Evolutionary conservation across 768 basidiomycete species (phyloP).

Genomic region (Crucibulum laeve): DNA sequence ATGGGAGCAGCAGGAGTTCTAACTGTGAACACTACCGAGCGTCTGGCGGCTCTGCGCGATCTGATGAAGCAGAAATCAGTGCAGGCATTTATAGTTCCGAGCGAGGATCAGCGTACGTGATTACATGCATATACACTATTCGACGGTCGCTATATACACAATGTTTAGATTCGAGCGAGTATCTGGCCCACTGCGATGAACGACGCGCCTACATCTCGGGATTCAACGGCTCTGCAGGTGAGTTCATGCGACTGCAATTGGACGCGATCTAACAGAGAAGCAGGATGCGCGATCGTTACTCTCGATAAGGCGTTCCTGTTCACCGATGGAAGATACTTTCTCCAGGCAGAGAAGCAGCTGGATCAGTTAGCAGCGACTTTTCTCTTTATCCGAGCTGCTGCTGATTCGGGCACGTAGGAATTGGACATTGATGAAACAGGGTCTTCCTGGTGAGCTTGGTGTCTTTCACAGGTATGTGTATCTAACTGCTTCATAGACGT

Average conservation of each 20-base stretch:
- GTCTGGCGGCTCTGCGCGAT: conserved; percentile 60
- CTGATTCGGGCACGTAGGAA: conserved; percentile 41
- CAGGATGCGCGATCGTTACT: conserved; percentile 15
- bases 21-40: conserved; percentile 58
- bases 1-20: conserved; percentile 35
- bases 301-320: conserved; percentile 70
- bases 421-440: conserved; percentile 94
- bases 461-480: conserved; percentile 1
- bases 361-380: conserved; percentile 51
- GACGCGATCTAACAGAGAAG: neutral
- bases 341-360: conserved; percentile 89
- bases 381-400: neutral
- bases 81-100: conserved; percentile 78
- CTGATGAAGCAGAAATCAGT: conserved; percentile 61
- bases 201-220: conserved; percentile 87
- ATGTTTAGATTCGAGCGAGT: conserved; percentile 78
- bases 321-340: conserved; percentile 93
- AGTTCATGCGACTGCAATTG: conserved; percentile 9
- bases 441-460: conserved; percentile 57
- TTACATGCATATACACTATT: neutral
- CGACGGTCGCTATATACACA: conserved; percentile 1
- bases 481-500: conserved; percentile 47
- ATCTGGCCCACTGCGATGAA: conserved; percentile 79
- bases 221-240: conserved; percentile 92
- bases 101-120: conserved; percentile 86